phyloP scores from a whole-genome alignment of 352 stramenopile genomes.

The Pythium guiyangense region DNA sequence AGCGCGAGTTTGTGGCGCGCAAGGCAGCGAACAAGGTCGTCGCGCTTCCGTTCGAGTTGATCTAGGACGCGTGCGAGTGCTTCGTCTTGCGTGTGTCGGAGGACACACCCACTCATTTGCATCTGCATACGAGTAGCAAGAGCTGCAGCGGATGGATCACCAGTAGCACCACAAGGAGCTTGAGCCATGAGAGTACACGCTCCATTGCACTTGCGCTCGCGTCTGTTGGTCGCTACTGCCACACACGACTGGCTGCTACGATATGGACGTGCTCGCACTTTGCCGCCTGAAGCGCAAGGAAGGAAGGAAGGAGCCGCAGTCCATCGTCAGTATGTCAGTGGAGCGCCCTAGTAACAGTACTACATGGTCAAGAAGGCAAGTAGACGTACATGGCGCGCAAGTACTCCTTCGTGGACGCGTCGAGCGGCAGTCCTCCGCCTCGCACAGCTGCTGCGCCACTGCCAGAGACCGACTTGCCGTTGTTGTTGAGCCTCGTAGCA shows the following conservation, averaged over 20 bases:
- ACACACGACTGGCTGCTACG: not conserved
- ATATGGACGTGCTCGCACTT: constrained; percentile 1
- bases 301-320: too few species aligned
- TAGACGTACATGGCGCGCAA: constrained; percentile 35
- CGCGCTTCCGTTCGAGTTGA: constrained; percentile 3
- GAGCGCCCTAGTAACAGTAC: not conserved
- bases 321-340: too few species aligned
- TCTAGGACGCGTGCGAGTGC: too few species aligned
- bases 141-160: too few species aligned
- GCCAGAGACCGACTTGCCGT: constrained; percentile 16
- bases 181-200: too few species aligned
- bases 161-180: too few species aligned
- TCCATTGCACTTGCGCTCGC: too few species aligned
- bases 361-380: too few species aligned
- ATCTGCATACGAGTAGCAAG: too few species aligned
- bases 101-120: too few species aligned
- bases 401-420: constrained; percentile 53
- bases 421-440: constrained; percentile 28
- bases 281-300: too few species aligned
- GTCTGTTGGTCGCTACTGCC: not conserved
- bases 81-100: too few species aligned
- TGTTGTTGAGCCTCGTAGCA: not conserved
- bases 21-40: constrained; percentile 35
- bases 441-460: constrained; percentile 38
- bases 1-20: constrained; percentile 36